Base-by-base conservation (phyloP, 352 stramenopile species). In the Phytopythium aichiense region DNA sequence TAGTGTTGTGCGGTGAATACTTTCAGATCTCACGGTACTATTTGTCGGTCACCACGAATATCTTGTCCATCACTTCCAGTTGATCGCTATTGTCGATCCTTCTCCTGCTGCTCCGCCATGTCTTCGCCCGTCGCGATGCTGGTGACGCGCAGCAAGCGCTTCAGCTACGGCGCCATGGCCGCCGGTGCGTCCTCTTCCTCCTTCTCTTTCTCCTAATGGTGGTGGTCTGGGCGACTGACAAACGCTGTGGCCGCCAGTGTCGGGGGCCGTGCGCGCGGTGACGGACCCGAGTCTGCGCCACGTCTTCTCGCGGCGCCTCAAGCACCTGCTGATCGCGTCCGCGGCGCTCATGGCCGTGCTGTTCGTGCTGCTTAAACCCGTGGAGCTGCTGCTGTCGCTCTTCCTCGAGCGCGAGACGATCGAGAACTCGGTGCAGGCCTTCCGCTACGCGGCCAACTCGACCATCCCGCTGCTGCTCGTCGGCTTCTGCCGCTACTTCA, bases 391-490 rank as follows among this genome's bases (percentile, higher is more conserved):
- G 60, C 65, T 72, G 48, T 68, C 64, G 64, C 59, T 81, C 31
- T 71, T 87, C 28, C 43, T 85, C 6, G 51, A 59, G 11, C 65
- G 57, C 3, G 63, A 74, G 37, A 81, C 71, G 43, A 71, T 88
- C 66, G 74, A 86, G 54, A 49, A 64, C 56, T 80, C 61, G 20
- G 60, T 91, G 16, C 69, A 74, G 58, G 73, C 79, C 8, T 83
- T 86, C 59, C 81, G 81, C 51, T 77, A 83, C 53, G 65, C 75
- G 0, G 70, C 71, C 28, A 70, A 64, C 55, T 82, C 78, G 16
- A 84, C 71, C 9, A 72, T 88, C 28, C 81, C 81, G 35, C 79
- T 88, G 63, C 53, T 81, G 52, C 64, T 91, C 55, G 67, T 91
- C 48, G 74, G 75, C 1, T 64, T 72, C 23, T 85, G 75, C 13